Percentiles rank a stretch among this genome's conserved stretches.
Evolutionary conservation across 495 filamentous ascomycete genomes (phyloP).

Genomic region (Tirmania nivea): DNA sequence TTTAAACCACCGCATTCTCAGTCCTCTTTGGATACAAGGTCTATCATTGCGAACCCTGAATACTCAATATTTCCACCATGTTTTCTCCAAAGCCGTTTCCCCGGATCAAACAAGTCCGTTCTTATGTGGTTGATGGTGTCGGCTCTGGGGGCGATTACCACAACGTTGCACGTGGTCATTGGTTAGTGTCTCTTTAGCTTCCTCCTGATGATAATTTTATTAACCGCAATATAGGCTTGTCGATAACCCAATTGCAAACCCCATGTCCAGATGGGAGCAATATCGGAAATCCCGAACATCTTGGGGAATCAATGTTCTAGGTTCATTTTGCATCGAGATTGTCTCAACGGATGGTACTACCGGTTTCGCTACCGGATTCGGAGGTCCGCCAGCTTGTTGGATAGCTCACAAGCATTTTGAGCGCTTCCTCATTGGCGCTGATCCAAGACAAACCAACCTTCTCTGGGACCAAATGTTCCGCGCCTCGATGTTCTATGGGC

Average conservation of each 20-base stretch:
- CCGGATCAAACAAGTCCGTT: constrained; percentile 57
- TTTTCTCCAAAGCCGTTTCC: constrained; percentile 28
- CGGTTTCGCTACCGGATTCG: constrained; percentile 83
- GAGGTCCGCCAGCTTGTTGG: constrained; percentile 81
- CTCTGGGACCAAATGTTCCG: constrained; percentile 94
- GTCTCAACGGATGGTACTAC: constrained; percentile 74
- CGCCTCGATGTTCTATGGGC: constrained; percentile 82
- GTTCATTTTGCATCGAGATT: constrained; percentile 83
- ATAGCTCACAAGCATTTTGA: constrained; percentile 77
- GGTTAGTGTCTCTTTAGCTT: constrained; percentile 32
- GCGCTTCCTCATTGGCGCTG: constrained; percentile 69
- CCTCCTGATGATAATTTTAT: neutral
- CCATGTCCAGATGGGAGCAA: constrained; percentile 70
- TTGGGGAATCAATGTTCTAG: constrained; percentile 89
- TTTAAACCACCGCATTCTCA: too few species aligned
- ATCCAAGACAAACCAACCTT: constrained; percentile 70
- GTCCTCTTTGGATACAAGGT: too few species aligned
- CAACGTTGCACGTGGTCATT: constrained; percentile 83
- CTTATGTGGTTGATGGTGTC: constrained; percentile 64
- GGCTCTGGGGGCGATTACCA: constrained; percentile 82
- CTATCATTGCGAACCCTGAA: too few species aligned
- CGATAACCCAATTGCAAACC: constrained; percentile 74
- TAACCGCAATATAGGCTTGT: constrained; percentile 36
- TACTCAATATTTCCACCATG: neutral
- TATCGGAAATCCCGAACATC: constrained; percentile 72